phyloP scores from a whole-genome alignment of 2,329 filamentous ascomycete species.

The Chaetomium sp. region DNA sequence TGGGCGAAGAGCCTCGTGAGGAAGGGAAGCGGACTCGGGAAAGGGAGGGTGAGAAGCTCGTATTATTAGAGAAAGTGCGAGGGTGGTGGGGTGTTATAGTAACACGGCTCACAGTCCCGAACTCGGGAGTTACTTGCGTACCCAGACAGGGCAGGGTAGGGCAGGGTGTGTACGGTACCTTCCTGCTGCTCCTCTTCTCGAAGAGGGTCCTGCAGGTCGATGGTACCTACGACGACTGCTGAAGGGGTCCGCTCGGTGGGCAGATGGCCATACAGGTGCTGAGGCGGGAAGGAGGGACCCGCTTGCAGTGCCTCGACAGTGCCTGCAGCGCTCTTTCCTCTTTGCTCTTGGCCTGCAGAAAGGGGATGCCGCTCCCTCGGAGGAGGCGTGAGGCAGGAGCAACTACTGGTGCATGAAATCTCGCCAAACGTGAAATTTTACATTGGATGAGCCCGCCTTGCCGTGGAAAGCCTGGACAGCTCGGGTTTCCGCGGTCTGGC shows the following conservation, averaged over 20 bases:
- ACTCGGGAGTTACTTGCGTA: conserved; percentile 11
- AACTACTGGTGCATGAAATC: conserved; percentile 6
- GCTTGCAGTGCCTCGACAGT: conserved; percentile 24
- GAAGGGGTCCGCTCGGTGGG: conserved; percentile 3
- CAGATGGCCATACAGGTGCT: conserved; percentile 9
- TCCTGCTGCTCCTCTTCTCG: neutral
- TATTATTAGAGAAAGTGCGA: conserved; percentile 47
- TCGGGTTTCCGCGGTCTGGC: conserved; percentile 24
- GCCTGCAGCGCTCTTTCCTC: conserved; percentile 19
- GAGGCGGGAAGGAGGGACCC: conserved; percentile 14
- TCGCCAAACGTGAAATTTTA: conserved; percentile 1
- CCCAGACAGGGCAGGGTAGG: neutral
- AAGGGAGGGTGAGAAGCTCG: conserved; percentile 51
- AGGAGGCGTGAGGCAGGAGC: conserved; percentile 9
- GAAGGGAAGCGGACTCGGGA: conserved; percentile 42
- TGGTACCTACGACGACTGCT: conserved; percentile 18
- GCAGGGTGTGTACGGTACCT: neutral
- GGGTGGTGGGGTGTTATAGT: conserved; percentile 51
- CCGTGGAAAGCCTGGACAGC: conserved; percentile 9
- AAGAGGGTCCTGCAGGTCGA: conserved; percentile 14
- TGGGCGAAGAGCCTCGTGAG: conserved; percentile 61
- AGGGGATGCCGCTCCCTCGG: conserved; percentile 16
- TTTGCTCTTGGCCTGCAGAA: conserved; percentile 17
- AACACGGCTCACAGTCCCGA: conserved; percentile 22
- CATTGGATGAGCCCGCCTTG: neutral